Evolutionary conservation across 2,329 filamentous ascomycete genomes (phyloP), one percentile per base, ranked within the genome.

Genomic region (Nigrospora oryzae): DNA sequence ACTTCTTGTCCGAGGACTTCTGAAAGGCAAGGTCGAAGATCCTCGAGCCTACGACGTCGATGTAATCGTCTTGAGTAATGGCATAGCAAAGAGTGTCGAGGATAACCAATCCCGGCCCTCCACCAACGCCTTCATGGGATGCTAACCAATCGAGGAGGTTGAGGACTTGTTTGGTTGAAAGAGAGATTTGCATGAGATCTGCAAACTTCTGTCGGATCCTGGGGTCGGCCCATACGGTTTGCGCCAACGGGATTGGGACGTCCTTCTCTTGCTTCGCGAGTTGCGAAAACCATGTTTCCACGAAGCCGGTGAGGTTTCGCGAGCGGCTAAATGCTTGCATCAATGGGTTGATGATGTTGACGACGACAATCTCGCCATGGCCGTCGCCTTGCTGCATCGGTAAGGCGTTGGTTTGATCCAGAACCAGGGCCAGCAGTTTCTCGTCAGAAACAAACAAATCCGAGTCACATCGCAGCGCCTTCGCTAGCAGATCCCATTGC

Each of bases 401-500:
- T 50, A 50, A 31, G 47, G 38, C 45, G 47, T 59, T 64, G 19
- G 68, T 56, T 35, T 50, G 53, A 16, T 51, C 50, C 30, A 70
- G 53, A 12, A 69, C 46, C 2, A 52, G 46, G 11, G 56, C 48
- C 5, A 64, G 46, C 11, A 63, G 42, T 36, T 61, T 51, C 19
- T 61, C 53, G 23, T 63, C 54, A 40, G 64, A 58, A 2, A 70
- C 57, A 48, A 75, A 73, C 5, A 70, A 62, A 48, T 67, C 68
- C 3, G 68, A 52, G 49, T 75, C 70, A 42, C 72, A 64, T 17
- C 60, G 54, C 15, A 74, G 56, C n/a, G 72, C 55, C 30, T 64
- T 62, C 12, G 64, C 61, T 16, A 74, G 44, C 16, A 75, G 49
- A 2, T 50, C 45, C 65, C 68, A 71, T 42, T 71, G 59, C 1